These are phyloP conservation scores for Chenopodium quinoa DNA, from an alignment of 148 eudicot species.

Conservation along the genomic window DNA sequence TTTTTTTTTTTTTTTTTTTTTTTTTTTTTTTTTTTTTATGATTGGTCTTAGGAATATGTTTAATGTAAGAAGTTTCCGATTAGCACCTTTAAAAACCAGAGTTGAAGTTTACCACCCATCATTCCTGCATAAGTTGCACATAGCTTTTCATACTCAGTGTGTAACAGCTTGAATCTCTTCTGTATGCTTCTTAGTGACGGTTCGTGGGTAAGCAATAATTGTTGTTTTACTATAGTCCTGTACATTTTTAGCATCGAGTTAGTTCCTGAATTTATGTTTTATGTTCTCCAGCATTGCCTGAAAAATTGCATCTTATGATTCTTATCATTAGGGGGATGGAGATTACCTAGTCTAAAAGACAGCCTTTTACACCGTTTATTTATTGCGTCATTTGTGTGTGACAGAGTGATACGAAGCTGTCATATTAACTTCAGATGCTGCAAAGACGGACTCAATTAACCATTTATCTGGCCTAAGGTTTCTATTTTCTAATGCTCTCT, in stretches of 20 bases:
- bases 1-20: neutral
- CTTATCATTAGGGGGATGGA: neutral
- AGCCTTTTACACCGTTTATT: neutral
- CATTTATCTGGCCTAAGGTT: neutral
- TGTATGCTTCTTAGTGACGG: too few relatives aligned
- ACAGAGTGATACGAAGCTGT: constrained; percentile 56
- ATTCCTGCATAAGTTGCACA: too few relatives aligned
- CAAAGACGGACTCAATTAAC: constrained; percentile 61
- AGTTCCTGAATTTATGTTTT: neutral
- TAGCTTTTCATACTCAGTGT: too few relatives aligned
- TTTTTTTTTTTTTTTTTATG: neutral
- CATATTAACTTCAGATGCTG: constrained; percentile 84
- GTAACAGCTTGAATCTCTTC: too few relatives aligned
- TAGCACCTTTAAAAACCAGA: too few relatives aligned
- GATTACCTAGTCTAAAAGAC: neutral
- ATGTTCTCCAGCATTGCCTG: neutral
- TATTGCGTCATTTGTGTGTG: constrained; percentile 1
- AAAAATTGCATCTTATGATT: neutral
- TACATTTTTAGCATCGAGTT: neutral
- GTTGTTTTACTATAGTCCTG: too few relatives aligned
- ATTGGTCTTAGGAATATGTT: neutral
- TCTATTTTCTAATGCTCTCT: neutral
- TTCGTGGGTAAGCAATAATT: too few relatives aligned
- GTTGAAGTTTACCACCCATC: too few relatives aligned
- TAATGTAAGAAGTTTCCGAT: too few relatives aligned